These are phyloP conservation scores for Taphrina betulina DNA, from an alignment of 1,139 yeast species.

Conservation along the genomic window DNA sequence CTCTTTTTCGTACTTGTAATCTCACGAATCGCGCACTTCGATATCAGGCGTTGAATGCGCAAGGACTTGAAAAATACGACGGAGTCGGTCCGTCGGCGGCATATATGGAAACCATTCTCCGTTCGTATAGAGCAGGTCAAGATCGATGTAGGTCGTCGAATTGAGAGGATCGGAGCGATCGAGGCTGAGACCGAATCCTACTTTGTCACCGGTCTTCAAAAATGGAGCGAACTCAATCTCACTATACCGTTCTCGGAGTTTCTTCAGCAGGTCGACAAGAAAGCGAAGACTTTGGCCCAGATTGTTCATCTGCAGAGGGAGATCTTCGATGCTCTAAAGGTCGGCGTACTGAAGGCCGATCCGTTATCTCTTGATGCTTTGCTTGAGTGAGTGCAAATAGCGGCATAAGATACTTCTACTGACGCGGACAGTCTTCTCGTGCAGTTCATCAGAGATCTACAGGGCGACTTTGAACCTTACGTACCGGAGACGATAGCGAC, in stretches of 20 bases:
- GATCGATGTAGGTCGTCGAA: slow-evolving; percentile 74
- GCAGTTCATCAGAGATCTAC: slow-evolving; percentile 83
- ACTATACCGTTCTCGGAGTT: slow-evolving; percentile 71
- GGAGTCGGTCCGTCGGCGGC: slow-evolving; percentile 20
- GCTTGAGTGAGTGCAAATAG: slow-evolving; percentile 61
- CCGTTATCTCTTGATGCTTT: slow-evolving; percentile 74
- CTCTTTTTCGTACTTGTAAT: no score
- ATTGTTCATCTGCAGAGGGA: slow-evolving; percentile 66
- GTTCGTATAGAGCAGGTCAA: slow-evolving; percentile 80
- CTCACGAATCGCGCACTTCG: no score
- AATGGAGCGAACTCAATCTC: slow-evolving; percentile 84
- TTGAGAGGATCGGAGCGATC: slow-evolving; percentile 59
- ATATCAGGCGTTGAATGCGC: no score
- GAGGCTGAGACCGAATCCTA: slow-evolving; percentile 53
- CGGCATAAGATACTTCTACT: no score
- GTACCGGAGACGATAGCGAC: slow-evolving; percentile 56
- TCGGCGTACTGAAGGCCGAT: slow-evolving; percentile 59
- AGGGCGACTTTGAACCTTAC: slow-evolving; percentile 79
- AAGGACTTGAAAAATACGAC: slow-evolving; percentile 21
- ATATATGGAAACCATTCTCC: slow-evolving; percentile 38
- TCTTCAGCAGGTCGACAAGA: slow-evolving; percentile 54
- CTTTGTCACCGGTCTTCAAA: slow-evolving; percentile 72
- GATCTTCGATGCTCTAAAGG: slow-evolving; percentile 58
- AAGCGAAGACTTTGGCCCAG: slow-evolving; percentile 74
- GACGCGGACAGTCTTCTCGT: slow-evolving; percentile 26